Base-by-base conservation (phyloP, 495 filamentous ascomycete species). In the Lasiosphaeria hispida region DNA sequence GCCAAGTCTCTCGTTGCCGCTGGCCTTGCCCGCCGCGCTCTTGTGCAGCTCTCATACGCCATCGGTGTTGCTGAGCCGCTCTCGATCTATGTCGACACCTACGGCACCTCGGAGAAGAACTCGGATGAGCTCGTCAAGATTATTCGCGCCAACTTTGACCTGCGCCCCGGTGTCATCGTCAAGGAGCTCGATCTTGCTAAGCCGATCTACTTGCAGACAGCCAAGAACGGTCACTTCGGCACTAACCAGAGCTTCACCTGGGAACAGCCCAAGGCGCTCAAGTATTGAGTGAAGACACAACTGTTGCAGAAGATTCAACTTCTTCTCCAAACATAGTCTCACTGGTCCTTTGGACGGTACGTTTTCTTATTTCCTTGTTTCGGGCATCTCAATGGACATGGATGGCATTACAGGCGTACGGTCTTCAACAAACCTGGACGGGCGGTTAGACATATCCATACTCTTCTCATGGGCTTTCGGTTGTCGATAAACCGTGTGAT, bases 41-140 rank as follows among this genome's bases (percentile, higher is more conserved):
- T 97, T 42, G 94, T 98, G 59, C 94, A 98, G 83, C 87, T 98
- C 63, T 96, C 92, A 48, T 98, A 98, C 81, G 94, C 94, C 77
- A 98, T 98, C 69, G 94, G 94, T 84, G 94, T 98, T 59, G 84
- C 94, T 34, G 94, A 97, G 84, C 94, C 94, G 62, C 88, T 96
- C 55, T 92, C 89, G 52, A 83, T 94, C 76, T 91, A 91, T 73
- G 88, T 94, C 69, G 89, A 93, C 70, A 81, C 85, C 17, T 94
- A 94, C 75, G 89, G 89, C 61, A 94, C 89, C 50, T 90, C 87
- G 9, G 76, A 84, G 61, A 85, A 81, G 75, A 83, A 77, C 54
- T 87, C 85, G 34, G 85, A 90, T 19, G 87, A 94, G 79, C 79
- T 98, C 34, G 94, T 96, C 65, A 75, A 89, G 68, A 97, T 98